Evolutionary conservation across 306 rosid genomes (phyloP).

Genomic region (Senna siamea): DNA sequence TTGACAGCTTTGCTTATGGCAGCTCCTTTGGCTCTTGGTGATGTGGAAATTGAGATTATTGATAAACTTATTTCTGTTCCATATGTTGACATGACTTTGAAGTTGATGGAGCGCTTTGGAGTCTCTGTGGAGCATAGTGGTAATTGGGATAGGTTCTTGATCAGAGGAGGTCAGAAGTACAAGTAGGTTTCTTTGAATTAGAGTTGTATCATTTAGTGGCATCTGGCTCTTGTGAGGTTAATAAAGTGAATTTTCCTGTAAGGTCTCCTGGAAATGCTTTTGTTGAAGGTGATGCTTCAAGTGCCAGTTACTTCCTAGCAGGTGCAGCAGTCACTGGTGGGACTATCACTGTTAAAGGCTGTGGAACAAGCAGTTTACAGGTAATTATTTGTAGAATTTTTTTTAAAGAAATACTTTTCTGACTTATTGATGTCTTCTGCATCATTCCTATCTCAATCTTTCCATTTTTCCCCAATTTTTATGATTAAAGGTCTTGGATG

Average conservation of each 20-base stretch:
- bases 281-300: constrained; percentile 98
- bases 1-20: constrained; percentile 95
- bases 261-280: constrained; percentile 93
- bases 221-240: constrained; percentile 23
- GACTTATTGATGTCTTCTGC: neutral
- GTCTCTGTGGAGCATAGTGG: constrained; percentile 71
- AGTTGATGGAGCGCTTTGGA: constrained; percentile 98
- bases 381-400: constrained; percentile 45
- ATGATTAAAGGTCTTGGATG: constrained; percentile 9
- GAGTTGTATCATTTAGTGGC: constrained; percentile 16
- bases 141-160: constrained; percentile 79
- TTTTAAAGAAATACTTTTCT: neutral
- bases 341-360: constrained; percentile 89
- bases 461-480: neutral
- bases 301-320: constrained; percentile 98
- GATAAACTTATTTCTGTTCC: constrained; percentile 92
- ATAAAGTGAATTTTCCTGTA: constrained; percentile 26
- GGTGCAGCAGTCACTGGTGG: constrained; percentile 99
- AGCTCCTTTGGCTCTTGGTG: constrained; percentile 91
- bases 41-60: constrained; percentile 83
- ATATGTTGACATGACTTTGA: constrained; percentile 93
- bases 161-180: constrained; percentile 92
- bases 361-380: constrained; percentile 98
- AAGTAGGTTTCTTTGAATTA: constrained; percentile 64
- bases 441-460: neutral